Conservation (phyloP, 1,284 basidiomycete species). For the Polyporus tsugae region DNA sequence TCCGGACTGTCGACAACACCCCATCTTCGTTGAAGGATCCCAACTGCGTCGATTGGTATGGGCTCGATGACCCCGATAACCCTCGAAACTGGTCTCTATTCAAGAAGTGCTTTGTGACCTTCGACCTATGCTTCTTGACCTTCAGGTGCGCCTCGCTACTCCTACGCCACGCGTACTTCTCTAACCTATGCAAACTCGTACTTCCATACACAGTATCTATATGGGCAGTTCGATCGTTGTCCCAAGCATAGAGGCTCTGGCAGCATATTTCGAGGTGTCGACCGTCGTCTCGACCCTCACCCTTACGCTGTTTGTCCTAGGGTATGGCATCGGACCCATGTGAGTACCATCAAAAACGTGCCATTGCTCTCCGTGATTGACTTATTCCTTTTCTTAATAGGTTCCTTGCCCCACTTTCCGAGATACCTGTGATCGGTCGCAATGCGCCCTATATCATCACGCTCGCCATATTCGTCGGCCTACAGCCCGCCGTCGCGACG, state of each 20-base stretch:
- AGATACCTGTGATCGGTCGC: conserved; percentile 50
- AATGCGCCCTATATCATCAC: conserved; percentile 61
- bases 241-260: conserved; percentile 52
- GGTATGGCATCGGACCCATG: conserved; percentile 51
- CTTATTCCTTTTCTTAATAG: not conserved
- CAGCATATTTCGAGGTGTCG: conserved; percentile 56
- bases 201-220: conserved; percentile 50
- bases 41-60: conserved; percentile 37
- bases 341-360: not conserved
- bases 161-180: not conserved
- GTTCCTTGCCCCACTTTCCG: conserved; percentile 61
- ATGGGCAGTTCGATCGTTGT: conserved; percentile 50
- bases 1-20: not conserved
- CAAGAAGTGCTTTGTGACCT: conserved; percentile 51
- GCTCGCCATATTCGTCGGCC: conserved; percentile 60
- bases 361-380: not conserved
- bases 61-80: conserved; percentile 44
- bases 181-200: not conserved
- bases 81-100: conserved; percentile 38
- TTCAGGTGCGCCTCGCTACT: conserved; percentile 44
- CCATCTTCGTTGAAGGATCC: conserved; percentile 6
- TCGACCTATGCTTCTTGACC: conserved; percentile 64
- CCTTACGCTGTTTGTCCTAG: conserved; percentile 48
- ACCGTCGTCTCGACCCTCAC: conserved; percentile 50
- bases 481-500: conserved; percentile 66